Evolutionary conservation across 106 monocot genomes (phyloP).

Genomic region (Allium fistulosum): DNA sequence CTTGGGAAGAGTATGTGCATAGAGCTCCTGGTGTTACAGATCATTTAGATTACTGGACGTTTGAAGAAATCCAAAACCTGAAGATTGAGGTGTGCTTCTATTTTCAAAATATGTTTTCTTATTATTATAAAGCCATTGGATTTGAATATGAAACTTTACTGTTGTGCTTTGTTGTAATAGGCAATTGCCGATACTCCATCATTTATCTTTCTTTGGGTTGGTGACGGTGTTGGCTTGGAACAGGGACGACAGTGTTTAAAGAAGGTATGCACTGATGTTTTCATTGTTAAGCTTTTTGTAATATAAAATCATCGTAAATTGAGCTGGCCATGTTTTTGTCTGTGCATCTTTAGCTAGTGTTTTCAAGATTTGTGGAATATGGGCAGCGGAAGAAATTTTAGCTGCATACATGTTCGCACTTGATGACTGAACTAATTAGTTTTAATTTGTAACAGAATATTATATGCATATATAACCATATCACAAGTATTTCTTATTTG

Average conservation of each 20-base stretch:
- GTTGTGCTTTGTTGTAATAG: constrained; percentile 21
- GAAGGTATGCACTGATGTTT: constrained; percentile 40
- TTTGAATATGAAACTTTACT: constrained; percentile 1
- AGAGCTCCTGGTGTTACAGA: constrained; percentile 94
- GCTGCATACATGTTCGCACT: too few species aligned
- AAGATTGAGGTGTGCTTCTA: constrained; percentile 42
- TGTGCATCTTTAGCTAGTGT: too few species aligned
- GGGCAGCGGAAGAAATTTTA: too few species aligned
- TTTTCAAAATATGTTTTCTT: not conserved
- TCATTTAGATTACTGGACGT: constrained; percentile 85
- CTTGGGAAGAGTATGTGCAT: constrained; percentile 99
- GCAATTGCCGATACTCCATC: constrained; percentile 98
- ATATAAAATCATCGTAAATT: too few species aligned
- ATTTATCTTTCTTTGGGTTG: constrained; percentile 98
- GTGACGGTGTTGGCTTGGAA: constrained; percentile 94
- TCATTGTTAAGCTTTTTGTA: not conserved
- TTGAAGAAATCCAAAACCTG: constrained; percentile 91
- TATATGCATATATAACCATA: too few species aligned
- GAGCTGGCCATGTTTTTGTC: too few species aligned
- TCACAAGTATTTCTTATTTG: too few species aligned
- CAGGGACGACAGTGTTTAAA: constrained; percentile 93
- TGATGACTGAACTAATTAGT: too few species aligned
- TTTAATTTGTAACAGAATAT: too few species aligned
- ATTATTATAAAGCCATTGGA: not conserved
- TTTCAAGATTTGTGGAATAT: too few species aligned